phyloP scores from a whole-genome alignment of 495 filamentous ascomycete species.

The Trichoderma orchidacearum region DNA sequence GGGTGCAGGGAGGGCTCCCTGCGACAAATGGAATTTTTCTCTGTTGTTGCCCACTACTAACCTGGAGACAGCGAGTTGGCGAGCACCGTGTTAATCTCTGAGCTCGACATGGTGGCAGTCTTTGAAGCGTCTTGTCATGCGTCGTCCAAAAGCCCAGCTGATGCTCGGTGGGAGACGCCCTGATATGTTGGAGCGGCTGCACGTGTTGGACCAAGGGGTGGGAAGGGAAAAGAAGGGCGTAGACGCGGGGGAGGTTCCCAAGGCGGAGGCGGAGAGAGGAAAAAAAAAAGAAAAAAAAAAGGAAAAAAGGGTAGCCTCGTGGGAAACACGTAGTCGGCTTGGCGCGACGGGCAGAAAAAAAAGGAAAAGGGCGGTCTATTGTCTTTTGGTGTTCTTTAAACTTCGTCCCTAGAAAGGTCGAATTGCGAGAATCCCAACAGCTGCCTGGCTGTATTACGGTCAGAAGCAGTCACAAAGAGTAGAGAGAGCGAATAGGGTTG shows the following conservation, averaged over 20 bases:
- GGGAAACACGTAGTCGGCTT: background rate
- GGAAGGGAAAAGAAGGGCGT: background rate
- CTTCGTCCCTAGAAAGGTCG: background rate
- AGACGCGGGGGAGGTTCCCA: conserved; percentile 1
- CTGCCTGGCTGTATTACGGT: conserved; percentile 1
- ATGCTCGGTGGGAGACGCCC: conserved; percentile 1
- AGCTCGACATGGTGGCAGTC: conserved; percentile 30
- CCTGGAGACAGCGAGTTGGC: conserved; percentile 82
- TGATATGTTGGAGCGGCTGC: background rate
- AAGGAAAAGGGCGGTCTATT: background rate
- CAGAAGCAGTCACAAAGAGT: background rate
- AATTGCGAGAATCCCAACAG: background rate
- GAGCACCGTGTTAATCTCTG: conserved; percentile 55
- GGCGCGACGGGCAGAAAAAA: background rate
- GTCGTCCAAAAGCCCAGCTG: conserved; percentile 4
- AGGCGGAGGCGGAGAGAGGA: background rate
- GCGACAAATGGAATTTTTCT: conserved; percentile 2
- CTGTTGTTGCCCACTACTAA: conserved; percentile 27
- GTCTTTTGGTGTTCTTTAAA: background rate
- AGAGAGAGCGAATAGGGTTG: background rate
- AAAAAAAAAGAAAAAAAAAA: background rate
- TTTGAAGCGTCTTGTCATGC: conserved; percentile 8
- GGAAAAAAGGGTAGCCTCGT: background rate
- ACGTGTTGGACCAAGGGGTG: background rate
- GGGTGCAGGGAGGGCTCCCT: conserved; percentile 2